Percentiles rank a stretch among this genome's conserved stretches.
phyloP scores from a whole-genome alignment of 2,329 filamentous ascomycete genomes.

The Hymenoscyphus fructigenus region DNA sequence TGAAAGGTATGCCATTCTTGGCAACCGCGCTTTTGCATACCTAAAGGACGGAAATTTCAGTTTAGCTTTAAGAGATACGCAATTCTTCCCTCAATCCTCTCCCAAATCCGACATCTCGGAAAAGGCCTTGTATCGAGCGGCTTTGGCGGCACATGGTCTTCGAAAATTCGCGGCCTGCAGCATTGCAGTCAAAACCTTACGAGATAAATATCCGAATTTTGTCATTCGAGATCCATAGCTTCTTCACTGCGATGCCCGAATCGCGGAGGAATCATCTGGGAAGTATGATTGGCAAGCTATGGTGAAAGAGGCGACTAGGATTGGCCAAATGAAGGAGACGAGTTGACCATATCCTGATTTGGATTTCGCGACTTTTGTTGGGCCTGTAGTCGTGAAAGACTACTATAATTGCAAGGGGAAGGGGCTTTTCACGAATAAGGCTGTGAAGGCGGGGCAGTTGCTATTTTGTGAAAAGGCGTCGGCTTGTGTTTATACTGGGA shows the following conservation, averaged over 20 bases:
- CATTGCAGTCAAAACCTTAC: background rate
- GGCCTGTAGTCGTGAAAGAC: background rate
- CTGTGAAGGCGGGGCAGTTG: conserved; percentile 20
- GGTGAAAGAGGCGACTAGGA: background rate
- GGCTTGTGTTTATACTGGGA: conserved; percentile 16
- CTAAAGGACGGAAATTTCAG: background rate
- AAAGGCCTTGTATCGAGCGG: background rate
- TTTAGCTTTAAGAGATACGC: background rate
- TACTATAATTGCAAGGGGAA: background rate
- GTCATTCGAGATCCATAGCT: background rate
- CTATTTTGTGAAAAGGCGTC: conserved; percentile 26
- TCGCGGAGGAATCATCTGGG: background rate
- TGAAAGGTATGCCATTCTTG: background rate
- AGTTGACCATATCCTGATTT: background rate
- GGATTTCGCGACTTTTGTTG: background rate
- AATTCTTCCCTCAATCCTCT: background rate
- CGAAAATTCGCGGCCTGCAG: background rate
- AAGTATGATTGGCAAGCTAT: background rate
- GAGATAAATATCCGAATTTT: background rate
- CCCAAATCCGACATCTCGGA: background rate
- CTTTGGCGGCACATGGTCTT: background rate
- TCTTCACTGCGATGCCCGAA: background rate
- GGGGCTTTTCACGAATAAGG: conserved; percentile 20
- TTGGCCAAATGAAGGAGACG: background rate
- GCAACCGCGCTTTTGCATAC: background rate